Base-by-base conservation (phyloP, 148 eudicot species). In the Camellia lanceoleosa region DNA sequence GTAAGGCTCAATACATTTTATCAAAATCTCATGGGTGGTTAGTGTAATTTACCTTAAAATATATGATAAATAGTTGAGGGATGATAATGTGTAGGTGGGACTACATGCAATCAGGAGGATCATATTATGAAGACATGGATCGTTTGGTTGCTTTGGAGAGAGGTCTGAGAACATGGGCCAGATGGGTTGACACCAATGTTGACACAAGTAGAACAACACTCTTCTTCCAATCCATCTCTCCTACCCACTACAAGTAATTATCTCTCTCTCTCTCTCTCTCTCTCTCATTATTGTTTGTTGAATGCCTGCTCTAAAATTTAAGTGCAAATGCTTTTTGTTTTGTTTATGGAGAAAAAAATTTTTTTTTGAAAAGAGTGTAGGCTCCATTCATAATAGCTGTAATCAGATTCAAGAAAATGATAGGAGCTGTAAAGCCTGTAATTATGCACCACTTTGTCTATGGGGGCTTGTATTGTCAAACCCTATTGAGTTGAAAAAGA, bases 211-310 rank as follows among this genome's bases (percentile, higher is more conserved):
- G 74, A 67, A 93, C 95, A 81, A 84, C 83, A 60, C 82, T 96
- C 41, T 92, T 96, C 83, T 94, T 96, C 79, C 95, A 93, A 77
- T 87, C 95, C 80, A 87, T 96, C 71, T 96, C 99, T 74, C 99
- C 99, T 0, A 90, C 98, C 38, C 98, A 94, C 70, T 90, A 91
- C 89, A 85, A 90, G 98, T 92, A 89, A 30, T 30, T 80, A 38
- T 18, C 76, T 83, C 59, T 61, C 44, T 73, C 71, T 65, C 74
- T 19, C 62, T 74, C 72, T 63, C 67, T 60, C 74, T 23, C 19
- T 64, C 62, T 38, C 52, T 0, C 0, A 58, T 58, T 58, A 58
- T 58, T 10, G 61, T 10, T 58, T 58, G 61, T 11, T 58, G 61
- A 58, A 58, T 10, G 61, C 61, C 61, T 7, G 16, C 61, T 58